Conservation (phyloP, 768 basidiomycete species). For the Collybia sordida region DNA sequence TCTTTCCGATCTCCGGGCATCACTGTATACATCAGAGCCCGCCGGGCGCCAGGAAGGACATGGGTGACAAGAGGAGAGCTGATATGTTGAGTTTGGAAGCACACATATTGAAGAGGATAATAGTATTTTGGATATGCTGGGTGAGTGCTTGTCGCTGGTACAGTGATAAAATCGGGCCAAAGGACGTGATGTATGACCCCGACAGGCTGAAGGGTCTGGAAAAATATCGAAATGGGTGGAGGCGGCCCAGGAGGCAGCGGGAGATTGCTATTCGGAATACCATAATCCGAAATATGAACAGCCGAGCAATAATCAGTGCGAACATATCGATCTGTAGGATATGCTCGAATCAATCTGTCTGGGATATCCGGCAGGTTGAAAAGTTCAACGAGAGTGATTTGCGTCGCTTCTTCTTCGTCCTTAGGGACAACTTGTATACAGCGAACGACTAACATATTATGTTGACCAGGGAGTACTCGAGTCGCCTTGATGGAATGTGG, state of each 20-base stretch:
- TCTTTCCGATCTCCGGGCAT: conserved; percentile 29
- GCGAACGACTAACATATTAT: conserved; percentile 52
- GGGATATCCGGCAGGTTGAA: conserved; percentile 17
- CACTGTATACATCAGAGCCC: conserved; percentile 41
- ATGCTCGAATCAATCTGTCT: conserved; percentile 10
- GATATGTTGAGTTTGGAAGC: conserved; percentile 23
- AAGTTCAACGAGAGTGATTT: background rate
- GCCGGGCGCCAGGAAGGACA: conserved; percentile 43
- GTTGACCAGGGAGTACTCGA: conserved; percentile 50
- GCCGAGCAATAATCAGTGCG: conserved; percentile 4
- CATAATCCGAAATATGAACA: conserved; percentile 42
- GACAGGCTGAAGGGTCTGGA: conserved; percentile 24
- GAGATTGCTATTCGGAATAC: conserved; percentile 27
- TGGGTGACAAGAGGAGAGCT: conserved; percentile 23
- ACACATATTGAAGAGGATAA: conserved; percentile 24
- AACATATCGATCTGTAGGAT: no score
- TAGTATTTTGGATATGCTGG: conserved; percentile 11
- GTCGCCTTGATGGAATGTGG: conserved; percentile 50
- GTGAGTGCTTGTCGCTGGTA: conserved; percentile 8
- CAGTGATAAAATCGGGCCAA: conserved; percentile 22
- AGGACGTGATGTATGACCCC: conserved; percentile 34
- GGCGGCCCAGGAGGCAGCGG: conserved; percentile 27
- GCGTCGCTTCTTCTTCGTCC: conserved; percentile 9
- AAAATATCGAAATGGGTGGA: conserved; percentile 39
- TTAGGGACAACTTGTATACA: conserved; percentile 21